These are phyloP conservation scores for Botrytis byssoidea DNA, from an alignment of 2,329 filamentous ascomycete genomes.

Conservation along the genomic window DNA sequence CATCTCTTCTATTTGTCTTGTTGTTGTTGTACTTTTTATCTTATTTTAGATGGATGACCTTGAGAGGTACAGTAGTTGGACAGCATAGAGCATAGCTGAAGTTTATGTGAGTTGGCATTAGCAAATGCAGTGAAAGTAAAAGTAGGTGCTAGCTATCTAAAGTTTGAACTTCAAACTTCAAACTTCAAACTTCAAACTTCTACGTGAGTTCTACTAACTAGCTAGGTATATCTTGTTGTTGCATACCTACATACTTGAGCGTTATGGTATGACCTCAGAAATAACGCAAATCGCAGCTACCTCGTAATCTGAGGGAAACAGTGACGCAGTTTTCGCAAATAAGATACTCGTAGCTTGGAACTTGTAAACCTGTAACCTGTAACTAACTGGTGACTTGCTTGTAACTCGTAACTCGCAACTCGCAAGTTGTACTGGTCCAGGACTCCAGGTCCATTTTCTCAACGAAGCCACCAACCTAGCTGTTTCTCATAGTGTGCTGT, in stretches of 20 bases:
- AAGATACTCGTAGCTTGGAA: background rate
- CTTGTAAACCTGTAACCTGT: background rate
- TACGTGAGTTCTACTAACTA: background rate
- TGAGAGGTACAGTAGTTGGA: background rate
- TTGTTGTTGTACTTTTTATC: background rate
- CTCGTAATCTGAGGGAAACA: background rate
- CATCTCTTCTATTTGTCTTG: background rate
- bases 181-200: background rate
- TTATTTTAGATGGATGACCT: background rate
- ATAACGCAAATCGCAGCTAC: background rate
- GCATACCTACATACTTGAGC: background rate
- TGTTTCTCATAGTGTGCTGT: constrained; percentile 1
- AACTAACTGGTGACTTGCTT: background rate
- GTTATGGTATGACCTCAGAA: background rate
- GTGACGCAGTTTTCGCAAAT: constrained; percentile 1
- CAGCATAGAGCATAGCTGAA: constrained; percentile 12
- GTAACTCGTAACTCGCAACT: background rate
- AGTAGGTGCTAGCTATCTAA: background rate
- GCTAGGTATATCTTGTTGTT: background rate
- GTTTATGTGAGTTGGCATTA: constrained; percentile 2
- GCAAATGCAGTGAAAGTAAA: constrained; percentile 1
- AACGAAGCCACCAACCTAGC: constrained; percentile 6
- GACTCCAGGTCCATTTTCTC: background rate
- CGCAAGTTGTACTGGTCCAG: background rate
- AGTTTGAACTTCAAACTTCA: background rate